phyloP scores from a whole-genome alignment of 257 asterid species.

The Jacaranda copaia region DNA sequence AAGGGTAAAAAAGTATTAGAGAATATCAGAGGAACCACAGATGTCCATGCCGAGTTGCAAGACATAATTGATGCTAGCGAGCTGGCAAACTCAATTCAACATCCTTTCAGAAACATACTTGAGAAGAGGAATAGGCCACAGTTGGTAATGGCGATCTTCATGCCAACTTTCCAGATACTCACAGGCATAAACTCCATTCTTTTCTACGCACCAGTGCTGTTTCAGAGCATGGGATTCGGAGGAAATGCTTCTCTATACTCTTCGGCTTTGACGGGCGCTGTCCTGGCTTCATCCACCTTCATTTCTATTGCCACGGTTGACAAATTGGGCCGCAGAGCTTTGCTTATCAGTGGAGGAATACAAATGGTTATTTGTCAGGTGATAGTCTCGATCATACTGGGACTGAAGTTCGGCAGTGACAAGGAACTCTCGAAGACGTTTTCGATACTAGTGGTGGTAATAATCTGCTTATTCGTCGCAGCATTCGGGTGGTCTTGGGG shows the following conservation, averaged over 20 bases:
- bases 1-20: constrained; percentile 60
- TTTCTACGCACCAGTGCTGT: constrained; percentile 86
- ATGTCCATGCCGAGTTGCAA: constrained; percentile 68
- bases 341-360: constrained; percentile 75
- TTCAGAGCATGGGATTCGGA: constrained; percentile 78
- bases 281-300: constrained; percentile 70
- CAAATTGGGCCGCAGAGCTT: constrained; percentile 64
- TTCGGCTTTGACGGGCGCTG: constrained; percentile 85
- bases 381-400: constrained; percentile 63
- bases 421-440: constrained; percentile 62
- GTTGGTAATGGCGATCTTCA: constrained; percentile 73
- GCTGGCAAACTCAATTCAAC: constrained; percentile 61
- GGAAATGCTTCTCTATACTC: constrained; percentile 71
- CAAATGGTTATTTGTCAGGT: constrained; percentile 79
- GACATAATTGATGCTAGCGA: constrained; percentile 84
- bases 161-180: constrained; percentile 85
- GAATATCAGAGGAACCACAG: constrained; percentile 75
- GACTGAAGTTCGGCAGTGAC: constrained; percentile 62
- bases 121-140: constrained; percentile 70
- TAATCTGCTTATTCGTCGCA: constrained; percentile 72
- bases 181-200: constrained; percentile 86
- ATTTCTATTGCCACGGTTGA: constrained; percentile 79
- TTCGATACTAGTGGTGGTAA: constrained; percentile 65
- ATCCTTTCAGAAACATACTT: constrained; percentile 79
- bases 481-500: constrained; percentile 98